Conservation (phyloP, 2,329 filamentous ascomycete genomes). For the Aspergillus clavatus region DNA sequence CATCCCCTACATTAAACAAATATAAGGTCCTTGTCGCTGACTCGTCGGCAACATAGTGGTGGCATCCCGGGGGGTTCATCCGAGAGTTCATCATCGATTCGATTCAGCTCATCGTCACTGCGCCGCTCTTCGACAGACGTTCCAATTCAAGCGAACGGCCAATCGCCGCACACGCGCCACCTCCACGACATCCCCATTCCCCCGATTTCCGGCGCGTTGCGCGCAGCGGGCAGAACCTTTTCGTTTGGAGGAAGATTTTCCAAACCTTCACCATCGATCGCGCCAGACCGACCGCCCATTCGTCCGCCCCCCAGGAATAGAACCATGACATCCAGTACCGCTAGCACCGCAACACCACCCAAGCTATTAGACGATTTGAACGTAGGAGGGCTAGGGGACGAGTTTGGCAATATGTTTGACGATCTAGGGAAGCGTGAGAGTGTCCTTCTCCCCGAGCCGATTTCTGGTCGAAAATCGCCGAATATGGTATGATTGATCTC, state of each 20-base stretch:
- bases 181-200: constrained; percentile 41
- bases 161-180: constrained; percentile 34
- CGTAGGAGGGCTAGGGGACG: constrained; percentile 38
- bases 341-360: constrained; percentile 49
- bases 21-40: constrained; percentile 2
- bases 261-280: constrained; percentile 24
- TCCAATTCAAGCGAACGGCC: constrained; percentile 36
- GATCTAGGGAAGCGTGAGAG: constrained; percentile 36
- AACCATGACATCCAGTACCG: constrained; percentile 49
- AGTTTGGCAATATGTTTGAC: constrained; percentile 52
- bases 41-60: constrained; percentile 34
- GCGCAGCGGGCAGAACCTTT: constrained; percentile 49
- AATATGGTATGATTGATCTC: constrained; percentile 20
- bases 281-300: constrained; percentile 19
- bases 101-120: constrained; percentile 53
- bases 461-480: constrained; percentile 17
- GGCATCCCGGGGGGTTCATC: constrained; percentile 45
- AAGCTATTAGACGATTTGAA: constrained; percentile 46
- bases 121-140: constrained; percentile 52
- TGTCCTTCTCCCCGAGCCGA: constrained; percentile 13
- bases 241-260: constrained; percentile 48
- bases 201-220: constrained; percentile 39
- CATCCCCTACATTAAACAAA: constrained; percentile 5
- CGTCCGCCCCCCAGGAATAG: constrained; percentile 38
- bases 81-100: constrained; percentile 47